Conservation (phyloP, 164 flowering plant species). For the Protea cynaroides region DNA sequence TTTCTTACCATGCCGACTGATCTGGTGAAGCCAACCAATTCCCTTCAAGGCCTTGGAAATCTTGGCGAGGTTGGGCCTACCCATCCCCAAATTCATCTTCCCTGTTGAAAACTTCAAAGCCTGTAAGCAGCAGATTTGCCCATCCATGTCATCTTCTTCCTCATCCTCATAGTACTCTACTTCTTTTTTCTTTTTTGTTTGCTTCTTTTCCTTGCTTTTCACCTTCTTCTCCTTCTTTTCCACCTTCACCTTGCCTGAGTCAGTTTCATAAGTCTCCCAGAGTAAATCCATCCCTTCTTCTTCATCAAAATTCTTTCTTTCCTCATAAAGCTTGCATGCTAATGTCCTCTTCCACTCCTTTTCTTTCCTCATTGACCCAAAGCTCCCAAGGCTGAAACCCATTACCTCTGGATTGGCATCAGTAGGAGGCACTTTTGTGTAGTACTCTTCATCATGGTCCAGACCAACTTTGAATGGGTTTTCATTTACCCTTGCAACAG, state of each 20-base stretch:
- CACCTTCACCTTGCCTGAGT: conserved; percentile 16
- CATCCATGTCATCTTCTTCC: conserved; percentile 28
- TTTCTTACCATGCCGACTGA: conserved; percentile 36
- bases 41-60: conserved; percentile 73
- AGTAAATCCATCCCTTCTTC: conserved; percentile 80
- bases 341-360: conserved; percentile 89
- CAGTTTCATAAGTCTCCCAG: conserved; percentile 79
- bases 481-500: conserved; percentile 4
- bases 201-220: conserved; percentile 17
- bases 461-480: not conserved
- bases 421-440: not conserved
- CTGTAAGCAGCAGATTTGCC: conserved; percentile 68
- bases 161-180: conserved; percentile 26
- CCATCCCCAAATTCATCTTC: conserved; percentile 81
- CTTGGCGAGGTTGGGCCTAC: conserved; percentile 53
- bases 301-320: conserved; percentile 47
- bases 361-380: conserved; percentile 68
- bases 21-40: conserved; percentile 66
- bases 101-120: conserved; percentile 77
- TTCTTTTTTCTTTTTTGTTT: not conserved
- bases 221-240: conserved; percentile 14
- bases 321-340: conserved; percentile 91
- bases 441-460: conserved; percentile 3
- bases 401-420: not conserved
- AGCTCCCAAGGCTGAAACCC: conserved; percentile 26